Evolutionary conservation across 208 protist genomes (phyloP).

Genomic region (Kentomonas sorsogonicus): DNA sequence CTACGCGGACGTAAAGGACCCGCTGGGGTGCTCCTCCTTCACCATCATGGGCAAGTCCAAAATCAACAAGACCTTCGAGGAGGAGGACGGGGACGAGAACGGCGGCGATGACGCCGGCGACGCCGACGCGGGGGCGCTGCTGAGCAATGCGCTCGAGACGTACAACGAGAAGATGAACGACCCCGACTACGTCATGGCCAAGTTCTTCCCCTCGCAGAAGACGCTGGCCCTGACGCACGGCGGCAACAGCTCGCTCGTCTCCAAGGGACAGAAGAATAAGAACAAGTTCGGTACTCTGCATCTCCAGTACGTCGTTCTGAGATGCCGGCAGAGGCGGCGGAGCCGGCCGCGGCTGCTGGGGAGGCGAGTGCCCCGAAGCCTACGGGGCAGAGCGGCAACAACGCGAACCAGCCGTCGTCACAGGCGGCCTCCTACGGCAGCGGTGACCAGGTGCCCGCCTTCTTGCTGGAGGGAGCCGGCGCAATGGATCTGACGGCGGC

Average conservation of each 20-base stretch:
- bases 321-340: slow-evolving; percentile 7
- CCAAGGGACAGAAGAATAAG: neutral
- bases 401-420: no score
- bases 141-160: no score
- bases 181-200: no score
- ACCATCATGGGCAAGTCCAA: slow-evolving; percentile 43
- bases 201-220: no score
- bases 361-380: no score
- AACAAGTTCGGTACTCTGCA: neutral
- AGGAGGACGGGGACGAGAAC: slow-evolving; percentile 35
- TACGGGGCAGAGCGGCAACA: no score
- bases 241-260: neutral
- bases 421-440: no score
- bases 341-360: neutral
- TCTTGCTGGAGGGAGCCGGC: no score
- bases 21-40: slow-evolving; percentile 66
- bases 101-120: slow-evolving; percentile 22
- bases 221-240: neutral
- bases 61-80: slow-evolving; percentile 21
- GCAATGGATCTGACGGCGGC: no score
- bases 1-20: slow-evolving; percentile 51
- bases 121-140: neutral
- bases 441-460: no score
- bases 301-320: slow-evolving; percentile 9
- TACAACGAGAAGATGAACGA: no score